Evolutionary conservation across 2,329 filamentous ascomycete species (phyloP).

Genomic region (Ceratocystis papillata): DNA sequence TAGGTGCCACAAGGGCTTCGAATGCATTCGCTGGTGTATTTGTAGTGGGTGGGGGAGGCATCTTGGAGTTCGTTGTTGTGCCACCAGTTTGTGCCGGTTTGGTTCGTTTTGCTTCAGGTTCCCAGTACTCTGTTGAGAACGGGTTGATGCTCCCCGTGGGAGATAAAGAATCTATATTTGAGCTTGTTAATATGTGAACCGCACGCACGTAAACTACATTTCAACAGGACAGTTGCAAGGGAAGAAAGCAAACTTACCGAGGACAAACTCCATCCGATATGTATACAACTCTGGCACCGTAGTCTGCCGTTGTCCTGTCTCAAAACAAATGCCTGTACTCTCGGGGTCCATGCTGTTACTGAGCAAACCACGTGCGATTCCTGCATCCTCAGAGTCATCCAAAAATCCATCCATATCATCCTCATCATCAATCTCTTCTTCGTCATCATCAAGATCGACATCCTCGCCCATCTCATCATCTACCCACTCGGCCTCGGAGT

Average conservation of each 20-base stretch:
- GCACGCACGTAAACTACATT: neutral
- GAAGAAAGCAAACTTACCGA: conserved; percentile 42
- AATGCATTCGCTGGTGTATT: conserved; percentile 32
- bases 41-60: conserved; percentile 29
- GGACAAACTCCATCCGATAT: conserved; percentile 65
- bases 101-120: conserved; percentile 33
- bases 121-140: conserved; percentile 75
- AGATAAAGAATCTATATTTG: conserved; percentile 36
- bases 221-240: neutral
- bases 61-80: conserved; percentile 22
- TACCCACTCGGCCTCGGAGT: conserved; percentile 80
- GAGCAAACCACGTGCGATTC: conserved; percentile 46
- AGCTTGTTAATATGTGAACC: conserved; percentile 25
- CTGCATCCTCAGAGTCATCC: conserved; percentile 69
- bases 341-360: conserved; percentile 63
- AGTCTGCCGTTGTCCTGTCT: conserved; percentile 44
- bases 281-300: conserved; percentile 42
- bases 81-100: neutral
- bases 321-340: conserved; percentile 75
- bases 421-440: conserved; percentile 62
- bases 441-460: conserved; percentile 55
- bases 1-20: conserved; percentile 29
- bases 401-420: conserved; percentile 84
- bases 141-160: conserved; percentile 60
- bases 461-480: conserved; percentile 59